Base-by-base conservation (phyloP, 2,329 filamentous ascomycete species). In the Thielaviopsis populi region DNA sequence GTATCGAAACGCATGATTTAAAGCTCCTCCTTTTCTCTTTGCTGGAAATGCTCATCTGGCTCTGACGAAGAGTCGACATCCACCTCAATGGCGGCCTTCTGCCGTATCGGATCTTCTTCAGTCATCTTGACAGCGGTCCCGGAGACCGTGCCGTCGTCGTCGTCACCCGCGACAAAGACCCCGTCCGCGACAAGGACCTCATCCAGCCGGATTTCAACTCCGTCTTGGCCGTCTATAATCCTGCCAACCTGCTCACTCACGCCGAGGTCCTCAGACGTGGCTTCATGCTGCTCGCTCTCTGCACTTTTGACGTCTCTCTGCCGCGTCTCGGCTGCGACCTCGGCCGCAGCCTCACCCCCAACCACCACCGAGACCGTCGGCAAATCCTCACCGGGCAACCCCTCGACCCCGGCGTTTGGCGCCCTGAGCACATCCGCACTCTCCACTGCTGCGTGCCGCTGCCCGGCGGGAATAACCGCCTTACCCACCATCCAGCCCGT, bases 401-500 rank as follows among this genome's bases (percentile, higher is more conserved):
- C 73, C 10, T 73, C 70, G 3, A 74, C 72, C 2, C 24, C 72
- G 33, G 33, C 46, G 3, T 61, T 43, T 15, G 69, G 63, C 13
- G 68, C 66, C 41, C 67, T 63, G 69, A 69, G 69, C 71, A 67
- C 67, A 66, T 66, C 69, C 72, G 69, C 69, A 71, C 72, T 63
- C 11, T 69, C 66, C 19, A 68, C 67, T 13, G 69, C 64, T n/a
- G 69, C 65, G 1, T 62, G 69, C n/a, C 67, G 68, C 59, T 67
- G n/a, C 19, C 62, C 66, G 3, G 68, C 69, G 13, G 62, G 66
- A 61, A 81, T 77, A 15, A 85, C 74, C 1, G 75, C 78, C 40
- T 78, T 77, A 24, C 87, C 74, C 2, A 85, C 75, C 17, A 79
- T 78, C 65, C 85, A 77, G 15, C 81, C 73, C 62, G 82, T 72